A percentile compares a stretch with the other conserved stretches of the same genome.
Conservation (phyloP, 257 asterid genomes). For the Marsdenia floribunda region DNA sequence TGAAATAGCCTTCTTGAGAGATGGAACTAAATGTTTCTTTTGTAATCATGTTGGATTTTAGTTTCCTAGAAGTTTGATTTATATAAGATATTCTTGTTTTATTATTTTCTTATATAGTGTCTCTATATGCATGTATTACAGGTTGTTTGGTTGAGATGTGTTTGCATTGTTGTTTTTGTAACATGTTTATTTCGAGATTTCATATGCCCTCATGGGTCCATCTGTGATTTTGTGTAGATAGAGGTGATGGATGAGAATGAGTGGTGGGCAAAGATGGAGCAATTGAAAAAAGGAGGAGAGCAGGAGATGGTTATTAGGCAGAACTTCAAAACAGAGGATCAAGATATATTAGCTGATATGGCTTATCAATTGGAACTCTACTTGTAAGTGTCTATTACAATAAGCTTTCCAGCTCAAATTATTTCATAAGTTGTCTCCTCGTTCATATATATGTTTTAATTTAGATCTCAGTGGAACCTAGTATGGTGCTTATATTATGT, state of each 20-base stretch:
- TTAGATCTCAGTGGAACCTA: not conserved
- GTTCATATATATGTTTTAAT: not conserved
- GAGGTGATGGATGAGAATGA: conserved; percentile 80
- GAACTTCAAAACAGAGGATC: conserved; percentile 73
- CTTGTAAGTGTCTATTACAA: conserved; percentile 57
- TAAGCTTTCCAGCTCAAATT: not conserved
- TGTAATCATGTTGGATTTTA: not conserved
- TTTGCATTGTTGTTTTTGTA: not conserved
- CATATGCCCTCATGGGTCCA: not conserved
- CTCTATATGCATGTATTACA: not conserved
- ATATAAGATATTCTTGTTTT: not conserved
- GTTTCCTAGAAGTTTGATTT: not conserved
- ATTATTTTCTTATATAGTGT: not conserved
- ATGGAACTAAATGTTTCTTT: not conserved
- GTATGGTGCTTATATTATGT: not conserved
- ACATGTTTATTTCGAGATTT: not conserved
- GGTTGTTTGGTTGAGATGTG: not conserved
- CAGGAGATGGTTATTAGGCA: conserved; percentile 82
- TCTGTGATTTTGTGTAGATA: conserved; percentile 40
- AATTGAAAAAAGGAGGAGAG: conserved; percentile 70
- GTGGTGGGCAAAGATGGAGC: conserved; percentile 86
- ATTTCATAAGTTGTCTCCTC: not conserved
- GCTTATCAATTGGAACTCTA: conserved; percentile 76
- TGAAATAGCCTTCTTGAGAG: not conserved
- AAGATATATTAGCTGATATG: conserved; percentile 69